Evolutionary conservation across 2,329 filamentous ascomycete genomes (phyloP), one percentile per base, ranked within the genome.

Genomic region (Esteya vermicola): DNA sequence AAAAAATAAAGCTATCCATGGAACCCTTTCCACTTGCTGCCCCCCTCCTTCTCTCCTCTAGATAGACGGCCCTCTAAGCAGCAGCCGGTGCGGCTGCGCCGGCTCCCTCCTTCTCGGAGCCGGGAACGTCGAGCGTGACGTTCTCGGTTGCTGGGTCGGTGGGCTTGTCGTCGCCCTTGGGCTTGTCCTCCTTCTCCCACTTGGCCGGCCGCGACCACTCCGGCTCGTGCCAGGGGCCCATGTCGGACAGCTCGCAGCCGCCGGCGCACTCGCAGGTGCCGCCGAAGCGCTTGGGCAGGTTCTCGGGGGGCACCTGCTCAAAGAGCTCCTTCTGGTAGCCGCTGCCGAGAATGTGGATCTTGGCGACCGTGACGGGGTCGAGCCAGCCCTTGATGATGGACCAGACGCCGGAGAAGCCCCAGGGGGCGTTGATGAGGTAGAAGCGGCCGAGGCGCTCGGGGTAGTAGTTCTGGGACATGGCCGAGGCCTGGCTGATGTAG

Each of bases 391-490:
- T 95, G 62, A 96, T 75, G 43, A 93, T 72, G 57, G 65, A 71
- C 72, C 91, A 98, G 47, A 86, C 82, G 50, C 73, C 72, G 46
- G 80, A 80, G 71, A 96, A 96, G 21, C 88, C 88, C 88, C 88
- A 96, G 18, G 86, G 86, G 4, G 89, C 85, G 64, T 98, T 98
- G 77, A 98, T 95, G 52, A 98, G 67, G 72, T 94, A 98, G 57
- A 98, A 72, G 64, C 86, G 88, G 55, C 91, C 91, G 44, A 98
- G 72, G 44, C 91, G 84, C 72, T 98, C 91, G 8, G 91, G 91
- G 67, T 98, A 98, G 76, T 96, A 93, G 74, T 96, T 94, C 65
- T 96, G 91, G 48, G 85, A 93, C 64, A 98, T 84, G 58, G 68
- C 78, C 26, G 85, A 91, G 34, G 85, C 86, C 57, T 81, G 75